Base-by-base conservation (phyloP, 805 yeast species). In the Pichia cabralensis region DNA sequence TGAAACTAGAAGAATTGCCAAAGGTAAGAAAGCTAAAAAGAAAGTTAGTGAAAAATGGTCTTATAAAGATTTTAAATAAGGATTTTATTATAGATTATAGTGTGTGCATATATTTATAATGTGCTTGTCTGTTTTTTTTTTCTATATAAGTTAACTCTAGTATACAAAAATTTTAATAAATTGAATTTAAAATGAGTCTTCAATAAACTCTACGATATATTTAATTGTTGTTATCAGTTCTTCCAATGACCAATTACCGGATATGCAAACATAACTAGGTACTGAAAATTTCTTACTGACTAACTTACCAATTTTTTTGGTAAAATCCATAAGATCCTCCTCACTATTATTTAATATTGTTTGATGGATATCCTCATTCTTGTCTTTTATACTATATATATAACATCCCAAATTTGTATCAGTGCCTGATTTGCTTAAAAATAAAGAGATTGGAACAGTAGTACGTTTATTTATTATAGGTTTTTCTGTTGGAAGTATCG, bases 31-130 rank as follows among this genome's bases (percentile, higher is more conserved):
- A 54, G 80, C 78, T 51, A 67, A 75, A 46, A 79, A 70, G 39
- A 84, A 80, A 65, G 60, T 80, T 42, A 81, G 94, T 21, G 96
- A 89, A 58, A 89, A 88, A 61, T 85, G 94, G 94, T 71, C 88
- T 22, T 83, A 81, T 62, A 89, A 89, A 63, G 94, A 89, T 60
- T 83, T 82, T 52, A 78, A 79, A 60, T 79, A 64, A 21, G 8
- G 1, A 2, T 17, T 6, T 12, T 8, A 33, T 24, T 22, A 17
- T 18, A 18, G 19, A 20, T n/a, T 28, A 16, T 14, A 17, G 9
- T 25, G 17, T 18, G n/a, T 26, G 10, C 25, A 24, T 25, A 26
- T 23, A n/a, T n/a, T n/a, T n/a, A n/a, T n/a, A n/a, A n/a, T n/a
- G n/a, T n/a, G n/a, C 7, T 9, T 13, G 5, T 12, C 13, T 8